Base-by-base conservation (phyloP, 2,329 filamentous ascomycete species). In the Phyllosticta citribraziliensis region DNA sequence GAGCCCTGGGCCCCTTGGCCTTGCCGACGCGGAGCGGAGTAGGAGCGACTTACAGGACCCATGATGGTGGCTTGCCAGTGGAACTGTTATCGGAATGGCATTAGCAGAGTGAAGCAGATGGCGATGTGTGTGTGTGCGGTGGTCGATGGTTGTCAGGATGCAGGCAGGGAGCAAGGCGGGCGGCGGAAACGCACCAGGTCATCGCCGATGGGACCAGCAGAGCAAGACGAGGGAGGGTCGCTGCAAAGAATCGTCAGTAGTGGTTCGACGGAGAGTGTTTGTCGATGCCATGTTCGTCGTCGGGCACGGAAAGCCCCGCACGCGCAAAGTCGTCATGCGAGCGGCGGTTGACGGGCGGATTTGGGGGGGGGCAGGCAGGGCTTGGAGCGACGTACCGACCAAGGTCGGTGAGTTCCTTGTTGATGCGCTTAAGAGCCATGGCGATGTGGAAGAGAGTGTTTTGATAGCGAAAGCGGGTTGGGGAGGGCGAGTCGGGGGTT, bases 31-130 rank as follows among this genome's bases (percentile, higher is more conserved):
- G 57, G 57, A 62, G 65, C 54, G 55, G 66, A 67, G 68, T 72
- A 64, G 63, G 69, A 58, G 60, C 64, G 62, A 86, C 90, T 86
- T 86, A 96, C 91, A 76, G 94, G 94, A 79, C 94, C 94, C 94
- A 99, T 99, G 76, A 99, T 99, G 58, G 94, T 99, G 72, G 94
- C 94, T 87, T 99, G 94, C 94, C 94, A 99, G 86, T 97, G 94
- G 76, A 99, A 99, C 93, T 99, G 70, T 70, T 55, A 33, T 56
- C 30, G 56, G 27, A 56, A 20, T 24, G 6, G 19, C 14, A 40
- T 62, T 30, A 62, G 60, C 51, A 33, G 27, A n/a, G 50, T 25
- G 30, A 53, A 30, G 33, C 24, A 12, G 17, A 25, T 20, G n/a
- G 11, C 14, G 66, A 65, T 65, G 64, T 62, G 62, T 63, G 63